A percentile compares a stretch with the other conserved stretches of the same genome.
Evolutionary conservation across 2,329 filamentous ascomycete genomes (phyloP).

Genomic region (Beauveria caledonica): DNA sequence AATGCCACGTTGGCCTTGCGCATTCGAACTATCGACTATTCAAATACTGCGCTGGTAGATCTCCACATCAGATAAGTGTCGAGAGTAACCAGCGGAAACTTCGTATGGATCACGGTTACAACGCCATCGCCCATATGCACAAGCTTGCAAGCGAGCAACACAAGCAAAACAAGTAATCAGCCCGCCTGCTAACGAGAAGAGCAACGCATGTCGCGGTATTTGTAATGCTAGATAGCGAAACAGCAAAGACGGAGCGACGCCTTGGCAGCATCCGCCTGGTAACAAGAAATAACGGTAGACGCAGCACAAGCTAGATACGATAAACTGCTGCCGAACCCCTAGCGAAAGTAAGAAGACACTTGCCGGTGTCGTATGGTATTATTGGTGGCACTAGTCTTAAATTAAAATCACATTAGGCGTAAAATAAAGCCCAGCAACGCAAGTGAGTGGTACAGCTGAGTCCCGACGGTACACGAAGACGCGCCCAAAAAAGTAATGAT

Average conservation of each 20-base stretch:
- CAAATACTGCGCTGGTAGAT: too few relatives aligned
- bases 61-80: too few relatives aligned
- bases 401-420: not conserved
- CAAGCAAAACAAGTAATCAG: not conserved
- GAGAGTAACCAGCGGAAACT: too few relatives aligned
- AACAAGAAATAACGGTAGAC: not conserved
- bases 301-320: not conserved
- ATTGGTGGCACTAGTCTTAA: slow-evolving; percentile 2
- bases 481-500: not conserved
- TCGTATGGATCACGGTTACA: too few relatives aligned
- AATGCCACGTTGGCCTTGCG: too few relatives aligned
- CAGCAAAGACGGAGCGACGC: not conserved
- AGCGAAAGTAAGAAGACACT: not conserved
- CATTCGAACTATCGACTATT: too few relatives aligned
- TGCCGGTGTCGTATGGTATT: not conserved
- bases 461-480: not conserved
- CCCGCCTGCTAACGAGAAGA: not conserved
- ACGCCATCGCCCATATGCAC: too few relatives aligned
- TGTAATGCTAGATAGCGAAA: not conserved
- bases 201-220: not conserved
- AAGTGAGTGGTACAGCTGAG: not conserved
- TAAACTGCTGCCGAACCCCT: not conserved
- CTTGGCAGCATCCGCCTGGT: not conserved
- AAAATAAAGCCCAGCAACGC: not conserved
- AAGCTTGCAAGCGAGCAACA: too few relatives aligned